These are phyloP conservation scores for Neofusicoccum umdonicola DNA, from an alignment of 2,329 filamentous ascomycete genomes.

Conservation along the genomic window DNA sequence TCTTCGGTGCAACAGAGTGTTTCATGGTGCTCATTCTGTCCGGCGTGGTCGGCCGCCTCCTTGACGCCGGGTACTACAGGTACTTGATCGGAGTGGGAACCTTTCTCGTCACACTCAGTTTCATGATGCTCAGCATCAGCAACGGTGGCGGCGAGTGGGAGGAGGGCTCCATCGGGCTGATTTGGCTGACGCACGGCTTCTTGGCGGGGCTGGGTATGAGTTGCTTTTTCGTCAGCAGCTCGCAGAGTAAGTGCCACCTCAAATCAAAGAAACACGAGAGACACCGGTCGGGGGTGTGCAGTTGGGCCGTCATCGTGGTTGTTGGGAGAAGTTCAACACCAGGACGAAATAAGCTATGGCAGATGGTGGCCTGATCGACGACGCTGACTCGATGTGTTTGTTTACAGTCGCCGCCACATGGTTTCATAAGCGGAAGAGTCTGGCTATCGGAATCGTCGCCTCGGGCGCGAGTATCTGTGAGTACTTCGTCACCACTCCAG, in stretches of 20 bases:
- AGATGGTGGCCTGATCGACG: slow-evolving; percentile 3
- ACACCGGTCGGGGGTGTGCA: neutral
- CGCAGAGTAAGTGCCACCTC: slow-evolving; percentile 42
- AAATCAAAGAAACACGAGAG: neutral
- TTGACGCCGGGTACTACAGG: slow-evolving; percentile 47
- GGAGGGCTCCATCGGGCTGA: slow-evolving; percentile 41
- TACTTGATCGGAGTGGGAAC: slow-evolving; percentile 42
- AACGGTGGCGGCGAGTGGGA: slow-evolving; percentile 37
- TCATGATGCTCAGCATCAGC: slow-evolving; percentile 45
- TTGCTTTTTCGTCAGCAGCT: slow-evolving; percentile 53
- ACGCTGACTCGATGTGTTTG: slow-evolving; percentile 3
- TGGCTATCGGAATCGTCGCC: slow-evolving; percentile 51
- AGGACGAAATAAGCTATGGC: neutral
- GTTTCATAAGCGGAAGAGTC: slow-evolving; percentile 47
- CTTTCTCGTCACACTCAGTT: slow-evolving; percentile 43
- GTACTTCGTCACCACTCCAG: slow-evolving; percentile 2
- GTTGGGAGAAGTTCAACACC: neutral
- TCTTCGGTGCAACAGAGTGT: slow-evolving; percentile 49
- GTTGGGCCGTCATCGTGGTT: neutral
- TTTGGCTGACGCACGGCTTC: slow-evolving; percentile 49
- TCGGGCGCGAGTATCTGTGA: slow-evolving; percentile 48
- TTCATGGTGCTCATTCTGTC: slow-evolving; percentile 48
- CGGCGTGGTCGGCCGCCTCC: slow-evolving; percentile 46
- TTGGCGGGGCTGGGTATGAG: slow-evolving; percentile 50
- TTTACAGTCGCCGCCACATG: slow-evolving; percentile 48